These are phyloP conservation scores for Cordyceps fumosorosea DNA, from an alignment of 2,329 filamentous ascomycete species.

Conservation along the genomic window DNA sequence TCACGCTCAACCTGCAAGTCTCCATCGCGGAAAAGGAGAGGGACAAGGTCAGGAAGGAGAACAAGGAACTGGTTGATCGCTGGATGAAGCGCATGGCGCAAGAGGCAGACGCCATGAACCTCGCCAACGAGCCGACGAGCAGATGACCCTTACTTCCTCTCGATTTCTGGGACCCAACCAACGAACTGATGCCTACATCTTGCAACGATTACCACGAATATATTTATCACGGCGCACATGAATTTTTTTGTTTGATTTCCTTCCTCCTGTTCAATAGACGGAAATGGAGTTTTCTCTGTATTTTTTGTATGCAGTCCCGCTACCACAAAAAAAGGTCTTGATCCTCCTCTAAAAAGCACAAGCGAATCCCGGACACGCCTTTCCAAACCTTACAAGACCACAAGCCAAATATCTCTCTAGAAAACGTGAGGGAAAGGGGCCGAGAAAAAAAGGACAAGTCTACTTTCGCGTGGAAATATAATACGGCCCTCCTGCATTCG, in stretches of 20 bases:
- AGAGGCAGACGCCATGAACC: constrained; percentile 85
- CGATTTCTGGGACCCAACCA: not conserved
- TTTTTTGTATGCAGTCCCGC: constrained; percentile 12
- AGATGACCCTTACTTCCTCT: not conserved
- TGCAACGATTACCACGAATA: not conserved
- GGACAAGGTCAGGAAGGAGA: constrained; percentile 70
- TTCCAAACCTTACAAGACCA: constrained; percentile 8
- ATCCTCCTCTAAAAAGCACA: not conserved
- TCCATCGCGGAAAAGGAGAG: constrained; percentile 75
- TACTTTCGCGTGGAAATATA: constrained; percentile 79
- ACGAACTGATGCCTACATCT: not conserved
- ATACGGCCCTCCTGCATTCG: constrained; percentile 73
- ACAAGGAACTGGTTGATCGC: constrained; percentile 79
- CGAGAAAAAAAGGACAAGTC: not conserved
- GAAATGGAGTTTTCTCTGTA: not conserved
- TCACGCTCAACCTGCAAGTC: constrained; percentile 78
- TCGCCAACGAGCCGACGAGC: constrained; percentile 43
- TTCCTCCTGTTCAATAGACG: not conserved
- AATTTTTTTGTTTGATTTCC: not conserved
- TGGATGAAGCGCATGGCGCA: constrained; percentile 86
- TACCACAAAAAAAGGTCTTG: constrained; percentile 1
- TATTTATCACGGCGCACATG: not conserved
- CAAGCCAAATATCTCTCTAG: not conserved
- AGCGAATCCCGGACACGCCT: constrained; percentile 13
- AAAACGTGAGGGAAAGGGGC: not conserved